Conservation (phyloP, 805 yeast species). For the Deakozyma indianensis region DNA sequence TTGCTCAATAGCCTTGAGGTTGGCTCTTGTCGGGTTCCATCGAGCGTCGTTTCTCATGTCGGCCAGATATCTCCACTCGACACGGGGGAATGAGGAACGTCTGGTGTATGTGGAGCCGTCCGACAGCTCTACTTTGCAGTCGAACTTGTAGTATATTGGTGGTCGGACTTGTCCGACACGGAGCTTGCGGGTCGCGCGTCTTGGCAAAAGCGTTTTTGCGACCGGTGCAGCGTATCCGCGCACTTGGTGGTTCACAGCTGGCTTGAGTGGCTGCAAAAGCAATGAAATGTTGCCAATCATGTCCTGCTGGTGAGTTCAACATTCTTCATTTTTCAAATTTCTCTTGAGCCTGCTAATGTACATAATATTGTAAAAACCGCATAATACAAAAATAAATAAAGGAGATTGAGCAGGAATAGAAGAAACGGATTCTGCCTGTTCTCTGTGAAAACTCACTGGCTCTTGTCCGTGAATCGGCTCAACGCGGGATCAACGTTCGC, state of each 20-base stretch:
- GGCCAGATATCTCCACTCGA: constrained; percentile 67
- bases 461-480: no score
- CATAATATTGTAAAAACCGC: no score
- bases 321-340: no score
- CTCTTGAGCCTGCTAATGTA: no score
- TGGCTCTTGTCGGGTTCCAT: constrained; percentile 83
- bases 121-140: constrained; percentile 75
- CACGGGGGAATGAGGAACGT: constrained; percentile 77
- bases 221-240: constrained; percentile 15
- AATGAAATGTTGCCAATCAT: background rate
- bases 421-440: no score
- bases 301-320: background rate
- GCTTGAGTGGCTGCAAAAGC: background rate
- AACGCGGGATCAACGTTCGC: background rate
- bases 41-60: constrained; percentile 79
- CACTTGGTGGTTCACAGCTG: background rate
- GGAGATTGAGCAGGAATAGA: no score
- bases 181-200: constrained; percentile 17
- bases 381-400: no score
- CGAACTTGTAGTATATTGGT: constrained; percentile 81
- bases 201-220: constrained; percentile 11
- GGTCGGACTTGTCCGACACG: constrained; percentile 75
- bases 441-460: no score
- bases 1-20: constrained; percentile 59
- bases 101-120: constrained; percentile 86